Conservation (phyloP, 1,139 yeast species). For the Taphrina sp. region DNA sequence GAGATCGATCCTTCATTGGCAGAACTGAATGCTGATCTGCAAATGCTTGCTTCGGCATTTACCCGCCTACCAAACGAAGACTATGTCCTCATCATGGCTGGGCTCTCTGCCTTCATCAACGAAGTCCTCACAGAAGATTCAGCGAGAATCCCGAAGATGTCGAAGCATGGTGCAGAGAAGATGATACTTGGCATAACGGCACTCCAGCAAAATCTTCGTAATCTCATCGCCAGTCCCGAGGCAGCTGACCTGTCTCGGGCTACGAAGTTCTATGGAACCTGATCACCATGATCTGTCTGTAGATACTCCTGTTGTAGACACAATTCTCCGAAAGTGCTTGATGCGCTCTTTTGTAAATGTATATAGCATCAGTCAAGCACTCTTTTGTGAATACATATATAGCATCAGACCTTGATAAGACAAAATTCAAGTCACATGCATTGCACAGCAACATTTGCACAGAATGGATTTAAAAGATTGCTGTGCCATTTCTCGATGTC, state of each 20-base stretch:
- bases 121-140: conserved; percentile 30
- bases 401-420: too few relatives aligned
- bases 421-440: too few relatives aligned
- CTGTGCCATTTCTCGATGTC: too few relatives aligned
- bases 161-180: conserved; percentile 26
- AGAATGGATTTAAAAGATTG: too few relatives aligned
- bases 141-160: conserved; percentile 14
- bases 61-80: conserved; percentile 3
- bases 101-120: conserved; percentile 30
- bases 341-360: too few relatives aligned
- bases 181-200: conserved; percentile 29
- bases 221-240: conserved; percentile 24
- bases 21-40: conserved; percentile 31
- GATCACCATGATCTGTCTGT: conserved; percentile 1
- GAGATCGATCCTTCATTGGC: conserved; percentile 27
- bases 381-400: too few relatives aligned
- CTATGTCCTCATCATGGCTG: conserved; percentile 24
- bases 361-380: too few relatives aligned
- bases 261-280: conserved; percentile 14
- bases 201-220: conserved; percentile 31
- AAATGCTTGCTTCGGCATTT: not conserved
- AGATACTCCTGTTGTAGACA: not conserved
- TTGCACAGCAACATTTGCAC: too few relatives aligned
- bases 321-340: not conserved
- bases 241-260: conserved; percentile 28